Evolutionary conservation across 2,329 filamentous ascomycete species (phyloP).

Genomic region (Colletotrichum euphorbiae): DNA sequence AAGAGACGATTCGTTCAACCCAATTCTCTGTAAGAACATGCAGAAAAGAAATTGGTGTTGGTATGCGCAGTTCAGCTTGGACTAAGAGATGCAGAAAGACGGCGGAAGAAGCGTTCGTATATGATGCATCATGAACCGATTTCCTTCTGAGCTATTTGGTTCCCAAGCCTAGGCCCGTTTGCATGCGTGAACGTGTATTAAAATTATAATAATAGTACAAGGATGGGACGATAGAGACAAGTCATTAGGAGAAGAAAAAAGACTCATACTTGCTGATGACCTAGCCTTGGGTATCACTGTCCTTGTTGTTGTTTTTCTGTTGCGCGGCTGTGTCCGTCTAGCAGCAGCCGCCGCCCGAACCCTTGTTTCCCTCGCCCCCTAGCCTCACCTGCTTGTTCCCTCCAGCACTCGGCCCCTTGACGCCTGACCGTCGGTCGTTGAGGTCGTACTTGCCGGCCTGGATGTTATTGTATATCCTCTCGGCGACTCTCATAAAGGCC

Average conservation of each 20-base stretch:
- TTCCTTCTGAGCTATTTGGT: constrained; percentile 13
- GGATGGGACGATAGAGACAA: constrained; percentile 13
- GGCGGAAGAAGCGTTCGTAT: constrained; percentile 29
- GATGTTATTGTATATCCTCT: constrained; percentile 96
- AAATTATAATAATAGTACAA: constrained; percentile 37
- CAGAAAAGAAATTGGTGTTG: constrained; percentile 15
- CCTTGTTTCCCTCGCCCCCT: constrained; percentile 52
- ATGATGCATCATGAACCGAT: constrained; percentile 37
- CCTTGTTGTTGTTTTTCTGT: constrained; percentile 12
- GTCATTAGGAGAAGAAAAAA: constrained; percentile 7
- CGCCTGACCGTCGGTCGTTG: constrained; percentile 90
- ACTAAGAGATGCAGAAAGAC: background rate
- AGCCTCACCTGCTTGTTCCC: constrained; percentile 61
- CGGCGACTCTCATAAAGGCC: constrained; percentile 92
- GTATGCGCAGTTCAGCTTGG: constrained; percentile 9
- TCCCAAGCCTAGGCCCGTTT: background rate
- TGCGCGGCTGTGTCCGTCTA: constrained; percentile 45
- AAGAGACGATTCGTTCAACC: background rate
- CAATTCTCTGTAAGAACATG: constrained; percentile 28
- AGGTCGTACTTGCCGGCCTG: constrained; percentile 95
- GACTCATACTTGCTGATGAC: constrained; percentile 32
- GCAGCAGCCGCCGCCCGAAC: constrained; percentile 60
- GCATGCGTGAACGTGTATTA: constrained; percentile 25
- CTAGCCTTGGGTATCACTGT: constrained; percentile 37
- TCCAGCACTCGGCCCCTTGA: constrained; percentile 77